Evolutionary conservation across 768 basidiomycete genomes (phyloP).

Genomic region (Sporobolomyces phaffii): DNA sequence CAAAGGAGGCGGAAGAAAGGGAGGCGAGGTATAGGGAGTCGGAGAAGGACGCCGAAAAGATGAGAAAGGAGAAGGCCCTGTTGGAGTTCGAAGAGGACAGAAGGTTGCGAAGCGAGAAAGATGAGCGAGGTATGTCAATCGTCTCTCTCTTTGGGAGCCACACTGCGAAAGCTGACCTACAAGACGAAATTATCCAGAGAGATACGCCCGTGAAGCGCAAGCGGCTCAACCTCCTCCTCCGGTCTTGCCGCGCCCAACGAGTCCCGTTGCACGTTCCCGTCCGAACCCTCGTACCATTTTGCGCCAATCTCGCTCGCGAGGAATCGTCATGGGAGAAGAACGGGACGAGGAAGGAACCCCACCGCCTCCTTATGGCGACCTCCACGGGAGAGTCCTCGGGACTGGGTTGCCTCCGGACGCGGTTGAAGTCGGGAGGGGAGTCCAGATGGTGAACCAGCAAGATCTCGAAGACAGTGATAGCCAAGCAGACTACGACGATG

Average conservation of each 20-base stretch:
- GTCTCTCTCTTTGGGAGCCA: not conserved
- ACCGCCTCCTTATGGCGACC: slow-evolving; percentile 17
- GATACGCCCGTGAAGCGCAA: slow-evolving; percentile 15
- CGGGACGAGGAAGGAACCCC: not conserved
- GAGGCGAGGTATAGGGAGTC: slow-evolving; percentile 30
- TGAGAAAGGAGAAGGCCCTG: slow-evolving; percentile 21
- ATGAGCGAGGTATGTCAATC: slow-evolving; percentile 25
- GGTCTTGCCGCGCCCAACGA: not conserved
- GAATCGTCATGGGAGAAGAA: slow-evolving; percentile 4
- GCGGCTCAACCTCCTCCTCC: not conserved
- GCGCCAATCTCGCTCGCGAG: not conserved
- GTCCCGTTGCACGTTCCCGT: not conserved
- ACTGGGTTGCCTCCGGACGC: slow-evolving; percentile 16
- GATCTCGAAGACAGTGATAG: slow-evolving; percentile 13
- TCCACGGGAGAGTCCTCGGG: slow-evolving; percentile 24
- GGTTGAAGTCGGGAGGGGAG: not conserved
- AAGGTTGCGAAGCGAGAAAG: slow-evolving; percentile 11
- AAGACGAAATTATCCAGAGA: too few relatives aligned
- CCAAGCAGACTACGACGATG: not conserved
- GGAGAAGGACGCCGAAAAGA: slow-evolving; percentile 25
- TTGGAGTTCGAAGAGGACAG: slow-evolving; percentile 33
- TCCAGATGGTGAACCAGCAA: slow-evolving; percentile 17
- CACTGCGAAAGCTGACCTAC: too few relatives aligned
- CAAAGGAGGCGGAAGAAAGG: slow-evolving; percentile 29
- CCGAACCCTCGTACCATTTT: not conserved